phyloP scores from a whole-genome alignment of 345 rosid species.

The Boechera stricta region DNA sequence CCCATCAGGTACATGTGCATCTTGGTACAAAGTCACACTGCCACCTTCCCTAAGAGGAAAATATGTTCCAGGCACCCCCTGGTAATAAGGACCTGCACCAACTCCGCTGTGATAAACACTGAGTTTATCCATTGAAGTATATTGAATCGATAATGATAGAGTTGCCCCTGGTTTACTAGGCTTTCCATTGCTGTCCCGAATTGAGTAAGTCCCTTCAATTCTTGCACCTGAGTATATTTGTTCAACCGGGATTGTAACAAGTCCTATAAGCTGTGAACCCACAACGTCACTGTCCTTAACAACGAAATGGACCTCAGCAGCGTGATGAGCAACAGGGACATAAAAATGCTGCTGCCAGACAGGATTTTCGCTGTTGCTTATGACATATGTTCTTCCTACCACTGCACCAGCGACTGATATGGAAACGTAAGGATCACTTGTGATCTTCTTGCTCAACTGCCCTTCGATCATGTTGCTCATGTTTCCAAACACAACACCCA shows the following conservation, averaged over 20 bases:
- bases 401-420: constrained; percentile 67
- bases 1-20: constrained; percentile 92
- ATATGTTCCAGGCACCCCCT: constrained; percentile 92
- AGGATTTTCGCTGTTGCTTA: constrained; percentile 85
- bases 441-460: constrained; percentile 56
- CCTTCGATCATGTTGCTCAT: constrained; percentile 57
- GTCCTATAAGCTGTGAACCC: constrained; percentile 83
- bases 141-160: constrained; percentile 73
- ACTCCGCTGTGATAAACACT: too few species aligned
- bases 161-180: constrained; percentile 85
- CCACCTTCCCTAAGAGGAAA: constrained; percentile 93
- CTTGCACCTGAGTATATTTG: constrained; percentile 65
- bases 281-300: constrained; percentile 92
- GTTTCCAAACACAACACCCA: constrained; percentile 71
- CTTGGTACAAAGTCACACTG: constrained; percentile 86
- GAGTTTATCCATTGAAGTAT: constrained; percentile 27
- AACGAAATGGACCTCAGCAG: constrained; percentile 83
- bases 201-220: constrained; percentile 71
- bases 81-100: not conserved
- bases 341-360: constrained; percentile 86
- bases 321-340: constrained; percentile 86
- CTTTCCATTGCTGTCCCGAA: constrained; percentile 64
- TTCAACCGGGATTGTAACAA: constrained; percentile 82
- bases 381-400: constrained; percentile 83
- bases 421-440: constrained; percentile 94